Base-by-base conservation (phyloP, 2,329 filamentous ascomycete genomes). In the Orbilia oligospora region DNA sequence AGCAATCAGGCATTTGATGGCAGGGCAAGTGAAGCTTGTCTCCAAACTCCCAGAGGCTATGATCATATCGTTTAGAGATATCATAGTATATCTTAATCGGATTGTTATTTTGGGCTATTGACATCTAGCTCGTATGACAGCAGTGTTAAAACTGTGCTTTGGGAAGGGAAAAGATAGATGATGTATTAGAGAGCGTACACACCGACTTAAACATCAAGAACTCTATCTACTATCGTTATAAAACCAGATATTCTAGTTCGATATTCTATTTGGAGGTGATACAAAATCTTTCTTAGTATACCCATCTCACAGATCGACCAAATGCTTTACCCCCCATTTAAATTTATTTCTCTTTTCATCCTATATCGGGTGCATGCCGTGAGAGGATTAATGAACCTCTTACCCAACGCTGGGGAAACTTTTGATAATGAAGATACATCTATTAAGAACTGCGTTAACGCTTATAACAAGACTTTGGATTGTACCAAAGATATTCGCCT, bases 391-490 rank as follows among this genome's bases (percentile, higher is more conserved):
- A 8, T 16, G 8, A 20, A 22, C 5, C 44, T 48, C 44, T 22
- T 48, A 9, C 44, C 44, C 4, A n/a, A 48, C 10, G n/a, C 58
- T 30, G 65, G 65, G 33, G 20, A 56, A 22, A 51, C 8, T 9
- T 56, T 41, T 48, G 48, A 58, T 14, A 5, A 10, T 3, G 36
- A 58, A 6, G 65, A 69, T 14, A 20, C 18, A 14, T 49, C 33
- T 33, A 24, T 58, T 16, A 58, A 58, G 41, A 44, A 30, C 20
- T 69, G 65, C 18, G 14, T 69, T 33, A 58, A 30, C n/a, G 65
- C 49, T 8, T 69, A 58, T 30, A 69, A 69, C 16, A 10, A 58
- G 10, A 69, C 65, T 4, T 24, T 69, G 20, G 51, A 69, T 58
- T 69, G 65, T 22, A 44, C 51, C 1, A 22, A 27, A 2, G 20